Base-by-base conservation (phyloP, 2,329 filamentous ascomycete species). In the Pseudogymnoascus sp. region DNA sequence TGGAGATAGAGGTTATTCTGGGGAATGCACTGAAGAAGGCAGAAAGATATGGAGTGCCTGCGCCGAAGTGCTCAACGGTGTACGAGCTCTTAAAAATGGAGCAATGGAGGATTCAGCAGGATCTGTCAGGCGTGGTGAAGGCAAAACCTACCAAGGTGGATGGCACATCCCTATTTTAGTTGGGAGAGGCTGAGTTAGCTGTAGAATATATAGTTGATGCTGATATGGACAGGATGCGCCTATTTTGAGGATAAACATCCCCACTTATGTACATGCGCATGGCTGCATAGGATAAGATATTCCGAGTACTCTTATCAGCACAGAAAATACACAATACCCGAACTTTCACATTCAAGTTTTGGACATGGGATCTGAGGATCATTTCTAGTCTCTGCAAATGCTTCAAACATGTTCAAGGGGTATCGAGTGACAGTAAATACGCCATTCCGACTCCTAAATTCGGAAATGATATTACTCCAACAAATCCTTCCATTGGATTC, bases 1-100 rank as follows among this genome's bases (percentile, higher is more conserved):
- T 84, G 80, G 82, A 84, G 69, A 68, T 83, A 64, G 82, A 84
- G 68, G 82, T 83, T 31, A 83, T 84, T 42, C 65, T 84, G 21
- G 82, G 82, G 0, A 83, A 83, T 69, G 81, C 82, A 3, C 77
- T 84, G 37, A 70, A 80, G 63, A 78, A 82, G 33, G 82, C 81
- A 11, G 73, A 79, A 64, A 77, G 77, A 65, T 76, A 79, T 62
- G 82, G 81, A 0, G 71, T 79, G 10, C 80, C 82, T 67, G 81
- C 83, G 80, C 80, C 80, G 7, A 72, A 81, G 68, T 64, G 83
- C 69, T 80, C 83, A 72, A 82, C 73, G 15, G 70, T 84, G 70
- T 84, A 85, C 75, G 81, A 81, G 11, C 68, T 84, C 64, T 70
- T 84, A 63, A 78, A 79, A 71, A 81, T 78, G 75, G 79, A 78